These are phyloP conservation scores for Penicillium janthinellum DNA, from an alignment of 2,329 filamentous ascomycete species.

Conservation along the genomic window DNA sequence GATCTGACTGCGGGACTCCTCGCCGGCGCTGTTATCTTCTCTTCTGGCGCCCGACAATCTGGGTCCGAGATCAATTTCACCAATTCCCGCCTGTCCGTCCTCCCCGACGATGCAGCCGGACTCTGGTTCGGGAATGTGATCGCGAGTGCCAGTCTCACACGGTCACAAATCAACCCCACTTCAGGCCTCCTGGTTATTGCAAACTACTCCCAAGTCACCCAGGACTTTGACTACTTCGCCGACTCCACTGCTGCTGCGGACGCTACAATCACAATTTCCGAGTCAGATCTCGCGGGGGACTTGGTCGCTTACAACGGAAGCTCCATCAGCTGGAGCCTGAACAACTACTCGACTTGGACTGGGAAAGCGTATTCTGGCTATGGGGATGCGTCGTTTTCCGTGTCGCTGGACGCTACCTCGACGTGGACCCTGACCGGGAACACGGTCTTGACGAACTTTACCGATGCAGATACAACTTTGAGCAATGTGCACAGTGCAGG, in stretches of 20 bases:
- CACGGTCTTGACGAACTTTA: background rate
- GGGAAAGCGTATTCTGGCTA: conserved; percentile 6
- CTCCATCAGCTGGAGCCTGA: conserved; percentile 6
- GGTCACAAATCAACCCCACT: conserved; percentile 4
- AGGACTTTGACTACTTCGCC: conserved; percentile 11
- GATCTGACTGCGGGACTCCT: conserved; percentile 9
- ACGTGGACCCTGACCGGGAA: conserved; percentile 4
- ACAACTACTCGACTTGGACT: conserved; percentile 3
- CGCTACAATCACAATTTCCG: conserved; percentile 1
- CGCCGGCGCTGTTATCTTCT: conserved; percentile 9
- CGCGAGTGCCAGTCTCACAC: conserved; percentile 1
- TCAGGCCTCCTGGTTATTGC: conserved; percentile 11
- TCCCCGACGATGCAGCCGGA: background rate
- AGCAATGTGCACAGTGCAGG: background rate
- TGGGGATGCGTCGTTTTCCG: background rate
- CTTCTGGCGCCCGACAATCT: background rate
- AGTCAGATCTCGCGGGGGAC: conserved; percentile 1
- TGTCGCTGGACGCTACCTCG: conserved; percentile 3
- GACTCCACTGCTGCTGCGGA: conserved; percentile 6
- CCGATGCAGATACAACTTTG: background rate
- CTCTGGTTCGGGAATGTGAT: conserved; percentile 13
- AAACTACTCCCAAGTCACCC: conserved; percentile 12
- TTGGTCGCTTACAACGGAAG: conserved; percentile 12
- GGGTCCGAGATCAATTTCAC: background rate
- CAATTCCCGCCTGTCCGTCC: background rate